phyloP scores from a whole-genome alignment of 2,329 filamentous ascomycete genomes.

The Coleophoma cylindrospora region DNA sequence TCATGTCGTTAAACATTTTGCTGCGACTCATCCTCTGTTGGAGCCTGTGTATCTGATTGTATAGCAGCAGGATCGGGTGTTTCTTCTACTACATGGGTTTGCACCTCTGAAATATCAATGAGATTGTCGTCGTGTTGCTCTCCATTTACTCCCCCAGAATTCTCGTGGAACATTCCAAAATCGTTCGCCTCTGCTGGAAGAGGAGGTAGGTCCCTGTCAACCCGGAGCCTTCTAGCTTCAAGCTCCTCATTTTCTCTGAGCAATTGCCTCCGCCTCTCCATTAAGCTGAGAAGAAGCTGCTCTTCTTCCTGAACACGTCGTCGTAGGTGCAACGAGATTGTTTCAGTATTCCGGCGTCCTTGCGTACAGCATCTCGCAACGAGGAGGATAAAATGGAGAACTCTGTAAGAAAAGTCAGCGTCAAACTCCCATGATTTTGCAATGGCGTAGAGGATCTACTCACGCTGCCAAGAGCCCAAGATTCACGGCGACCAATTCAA shows the following conservation, averaged over 20 bases:
- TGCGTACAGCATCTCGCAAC: constrained; percentile 8
- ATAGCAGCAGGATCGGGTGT: too few species aligned
- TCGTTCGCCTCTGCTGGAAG: not conserved
- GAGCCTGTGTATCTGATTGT: too few species aligned
- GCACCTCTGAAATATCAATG: too few species aligned
- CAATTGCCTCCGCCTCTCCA: constrained; percentile 6
- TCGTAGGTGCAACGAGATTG: not conserved
- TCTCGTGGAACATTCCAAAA: not conserved
- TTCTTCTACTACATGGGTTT: too few species aligned
- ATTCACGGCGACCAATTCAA: constrained; percentile 9
- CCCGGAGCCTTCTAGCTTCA: constrained; percentile 1
- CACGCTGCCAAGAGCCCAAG: constrained; percentile 9
- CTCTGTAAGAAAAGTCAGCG: not conserved
- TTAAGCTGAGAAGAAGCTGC: constrained; percentile 3
- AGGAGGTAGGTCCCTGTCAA: not conserved
- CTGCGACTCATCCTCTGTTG: too few species aligned
- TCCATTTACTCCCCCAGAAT: not conserved
- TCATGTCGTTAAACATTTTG: too few species aligned
- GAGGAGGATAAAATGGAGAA: constrained; percentile 11
- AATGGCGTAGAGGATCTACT: not conserved
- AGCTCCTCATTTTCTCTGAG: constrained; percentile 5
- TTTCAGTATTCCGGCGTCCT: not conserved
- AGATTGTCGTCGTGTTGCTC: too few species aligned
- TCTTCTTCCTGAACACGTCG: constrained; percentile 6
- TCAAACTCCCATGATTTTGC: not conserved